A percentile compares a stretch with the other conserved stretches of the same genome.
Evolutionary conservation across 805 yeast genomes (phyloP).

Genomic region (Hermanozyma aechmeae): DNA sequence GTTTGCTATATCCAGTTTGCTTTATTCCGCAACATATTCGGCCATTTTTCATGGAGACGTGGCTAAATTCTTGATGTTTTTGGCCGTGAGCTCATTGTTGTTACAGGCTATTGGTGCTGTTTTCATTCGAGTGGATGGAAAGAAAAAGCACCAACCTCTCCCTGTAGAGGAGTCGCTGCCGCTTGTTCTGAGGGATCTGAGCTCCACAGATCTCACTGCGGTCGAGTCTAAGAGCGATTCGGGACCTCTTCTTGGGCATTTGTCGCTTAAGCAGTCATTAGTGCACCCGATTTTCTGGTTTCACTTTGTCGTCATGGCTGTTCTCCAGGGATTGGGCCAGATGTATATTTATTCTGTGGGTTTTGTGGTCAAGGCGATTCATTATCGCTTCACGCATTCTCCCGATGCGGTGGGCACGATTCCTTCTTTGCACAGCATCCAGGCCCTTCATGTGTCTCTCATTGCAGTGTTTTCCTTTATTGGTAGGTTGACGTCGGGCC

Average conservation of each 20-base stretch:
- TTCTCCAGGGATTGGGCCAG: slow-evolving; percentile 29
- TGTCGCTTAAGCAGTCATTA: slow-evolving; percentile 13
- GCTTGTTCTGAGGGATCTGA: not conserved
- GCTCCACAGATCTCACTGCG: not conserved
- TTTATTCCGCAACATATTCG: slow-evolving; percentile 15
- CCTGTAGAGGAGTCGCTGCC: slow-evolving; percentile 1
- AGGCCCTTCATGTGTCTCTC: slow-evolving; percentile 25
- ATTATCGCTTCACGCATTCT: slow-evolving; percentile 3
- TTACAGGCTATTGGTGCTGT: slow-evolving; percentile 19
- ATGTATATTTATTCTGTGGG: slow-evolving; percentile 29
- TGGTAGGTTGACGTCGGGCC: slow-evolving; percentile 24
- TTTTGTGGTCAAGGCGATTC: slow-evolving; percentile 19
- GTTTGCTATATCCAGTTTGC: slow-evolving; percentile 24
- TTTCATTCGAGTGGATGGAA: slow-evolving; percentile 22
- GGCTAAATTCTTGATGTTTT: slow-evolving; percentile 13
- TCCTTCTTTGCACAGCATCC: slow-evolving; percentile 13
- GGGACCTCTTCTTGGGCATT: slow-evolving; percentile 7
- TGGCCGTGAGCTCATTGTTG: slow-evolving; percentile 14
- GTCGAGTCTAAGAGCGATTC: not conserved
- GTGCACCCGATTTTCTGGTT: slow-evolving; percentile 22
- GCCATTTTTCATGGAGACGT: slow-evolving; percentile 14
- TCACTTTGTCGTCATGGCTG: slow-evolving; percentile 20
- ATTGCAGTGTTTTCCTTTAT: slow-evolving; percentile 21
- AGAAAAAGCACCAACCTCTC: slow-evolving; percentile 1
- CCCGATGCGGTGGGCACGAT: not conserved